phyloP scores from a whole-genome alignment of 2,329 filamentous ascomycete genomes.

The Hymenotorrendiella dingleyae region DNA sequence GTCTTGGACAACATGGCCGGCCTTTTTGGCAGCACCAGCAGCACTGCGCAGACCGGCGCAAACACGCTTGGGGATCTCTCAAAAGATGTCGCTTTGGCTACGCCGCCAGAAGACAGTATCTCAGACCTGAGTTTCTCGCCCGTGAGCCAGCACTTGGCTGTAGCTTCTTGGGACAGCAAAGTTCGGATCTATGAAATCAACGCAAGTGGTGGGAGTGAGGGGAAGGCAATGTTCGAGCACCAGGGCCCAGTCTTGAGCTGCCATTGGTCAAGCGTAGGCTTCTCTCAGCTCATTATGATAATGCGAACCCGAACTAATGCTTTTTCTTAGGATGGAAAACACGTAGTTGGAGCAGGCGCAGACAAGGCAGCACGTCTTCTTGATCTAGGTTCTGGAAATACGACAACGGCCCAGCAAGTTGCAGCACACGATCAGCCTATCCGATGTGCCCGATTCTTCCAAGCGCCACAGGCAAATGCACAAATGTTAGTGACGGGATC shows the following conservation, averaged over 20 bases:
- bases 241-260: conserved; percentile 77
- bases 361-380: conserved; percentile 88
- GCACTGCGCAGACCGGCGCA: conserved; percentile 43
- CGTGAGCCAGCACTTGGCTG: conserved; percentile 73
- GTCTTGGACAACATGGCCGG: conserved; percentile 50
- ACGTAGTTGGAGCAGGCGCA: conserved; percentile 79
- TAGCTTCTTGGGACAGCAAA: conserved; percentile 96
- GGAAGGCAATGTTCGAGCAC: conserved; percentile 81
- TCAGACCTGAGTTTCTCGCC: conserved; percentile 82
- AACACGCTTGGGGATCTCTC: conserved; percentile 86
- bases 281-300: conserved; percentile 2
- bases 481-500: conserved; percentile 88
- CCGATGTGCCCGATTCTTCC: conserved; percentile 71
- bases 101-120: conserved; percentile 82
- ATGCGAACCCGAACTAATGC: conserved; percentile 9
- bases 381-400: conserved; percentile 61
- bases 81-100: conserved; percentile 73
- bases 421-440: conserved; percentile 83
- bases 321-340: conserved; percentile 72
- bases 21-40: conserved; percentile 51
- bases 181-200: conserved; percentile 94
- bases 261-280: conserved; percentile 78
- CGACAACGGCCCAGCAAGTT: conserved; percentile 59
- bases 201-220: conserved; percentile 68
- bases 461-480: conserved; percentile 52